Percentiles rank a stretch among this genome's conserved stretches.
phyloP scores from a whole-genome alignment of 2,329 filamentous ascomycete genomes.

The Thyridium curvatum region DNA sequence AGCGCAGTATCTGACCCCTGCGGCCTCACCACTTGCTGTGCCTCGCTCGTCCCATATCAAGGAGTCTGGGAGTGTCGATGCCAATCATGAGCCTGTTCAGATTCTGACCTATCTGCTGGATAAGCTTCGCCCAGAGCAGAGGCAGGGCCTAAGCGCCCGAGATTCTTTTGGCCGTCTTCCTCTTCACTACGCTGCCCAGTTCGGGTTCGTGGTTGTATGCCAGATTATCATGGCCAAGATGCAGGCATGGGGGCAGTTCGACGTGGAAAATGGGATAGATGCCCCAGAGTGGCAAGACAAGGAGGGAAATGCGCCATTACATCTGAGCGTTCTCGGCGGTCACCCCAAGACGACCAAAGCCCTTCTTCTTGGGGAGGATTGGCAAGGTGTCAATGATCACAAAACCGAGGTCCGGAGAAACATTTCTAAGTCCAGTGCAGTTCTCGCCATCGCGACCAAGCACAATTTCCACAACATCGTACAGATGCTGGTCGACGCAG shows the following conservation, averaged over 20 bases:
- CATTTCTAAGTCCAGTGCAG: slow-evolving; percentile 78
- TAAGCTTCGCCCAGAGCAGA: slow-evolving; percentile 60
- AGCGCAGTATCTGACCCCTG: slow-evolving; percentile 73
- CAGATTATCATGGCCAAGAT: slow-evolving; percentile 82
- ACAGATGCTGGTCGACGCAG: slow-evolving; percentile 78
- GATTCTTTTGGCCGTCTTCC: slow-evolving; percentile 81
- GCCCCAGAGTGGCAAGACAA: slow-evolving; percentile 84
- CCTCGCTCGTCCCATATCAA: slow-evolving; percentile 57
- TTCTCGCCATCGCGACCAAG: slow-evolving; percentile 81
- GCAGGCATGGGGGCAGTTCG: slow-evolving; percentile 82
- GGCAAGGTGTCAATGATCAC: slow-evolving; percentile 57
- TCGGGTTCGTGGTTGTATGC: slow-evolving; percentile 87
- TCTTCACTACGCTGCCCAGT: slow-evolving; percentile 90
- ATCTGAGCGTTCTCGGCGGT: slow-evolving; percentile 86
- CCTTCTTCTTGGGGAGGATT: slow-evolving; percentile 74
- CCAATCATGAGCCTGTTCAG: slow-evolving; percentile 70
- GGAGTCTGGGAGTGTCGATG: slow-evolving; percentile 59
- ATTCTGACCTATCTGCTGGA: slow-evolving; percentile 60
- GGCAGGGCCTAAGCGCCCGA: slow-evolving; percentile 56
- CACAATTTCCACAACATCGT: slow-evolving; percentile 82
- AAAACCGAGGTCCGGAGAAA: slow-evolving; percentile 61
- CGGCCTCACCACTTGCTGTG: slow-evolving; percentile 58
- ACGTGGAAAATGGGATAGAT: slow-evolving; percentile 81
- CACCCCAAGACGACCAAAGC: slow-evolving; percentile 80
- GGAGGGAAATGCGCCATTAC: slow-evolving; percentile 84